Conservation (phyloP, 176 grass and related monocot genomes). For the Oryza officinalis region DNA sequence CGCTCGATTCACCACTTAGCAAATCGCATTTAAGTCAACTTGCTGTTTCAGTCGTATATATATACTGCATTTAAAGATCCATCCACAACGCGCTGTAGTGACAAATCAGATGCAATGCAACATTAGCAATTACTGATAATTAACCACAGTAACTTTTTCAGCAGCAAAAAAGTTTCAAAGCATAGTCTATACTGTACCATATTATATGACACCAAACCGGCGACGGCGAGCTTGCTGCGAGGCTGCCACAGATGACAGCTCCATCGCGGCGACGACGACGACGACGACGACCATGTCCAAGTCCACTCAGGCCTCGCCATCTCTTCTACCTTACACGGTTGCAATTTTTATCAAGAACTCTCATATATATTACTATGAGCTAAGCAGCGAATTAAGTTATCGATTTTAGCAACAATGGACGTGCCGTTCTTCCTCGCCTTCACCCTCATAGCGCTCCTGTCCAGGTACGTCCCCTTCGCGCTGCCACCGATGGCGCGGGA, state of each 20-base stretch:
- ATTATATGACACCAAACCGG: background rate
- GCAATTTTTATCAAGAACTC: background rate
- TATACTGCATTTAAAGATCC: no score
- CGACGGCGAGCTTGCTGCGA: background rate
- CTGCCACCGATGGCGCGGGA: background rate
- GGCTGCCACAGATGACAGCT: background rate
- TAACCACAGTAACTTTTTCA: no score
- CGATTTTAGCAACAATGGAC: background rate
- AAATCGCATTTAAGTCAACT: background rate
- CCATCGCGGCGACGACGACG: background rate
- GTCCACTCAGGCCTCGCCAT: background rate
- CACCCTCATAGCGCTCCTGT: background rate
- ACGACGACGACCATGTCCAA: background rate
- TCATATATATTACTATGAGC: background rate
- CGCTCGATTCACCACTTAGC: background rate
- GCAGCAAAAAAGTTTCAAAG: background rate
- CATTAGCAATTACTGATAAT: background rate
- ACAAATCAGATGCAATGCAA: background rate
- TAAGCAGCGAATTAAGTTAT: background rate
- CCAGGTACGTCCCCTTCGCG: conserved; percentile 8
- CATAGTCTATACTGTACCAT: background rate
- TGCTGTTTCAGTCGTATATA: background rate
- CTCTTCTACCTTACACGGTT: background rate
- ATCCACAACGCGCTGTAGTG: no score
- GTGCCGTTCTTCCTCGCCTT: conserved; percentile 28